These are phyloP conservation scores for Mrakiaceae sp. DNA, from an alignment of 1,284 basidiomycete genomes.

Conservation along the genomic window DNA sequence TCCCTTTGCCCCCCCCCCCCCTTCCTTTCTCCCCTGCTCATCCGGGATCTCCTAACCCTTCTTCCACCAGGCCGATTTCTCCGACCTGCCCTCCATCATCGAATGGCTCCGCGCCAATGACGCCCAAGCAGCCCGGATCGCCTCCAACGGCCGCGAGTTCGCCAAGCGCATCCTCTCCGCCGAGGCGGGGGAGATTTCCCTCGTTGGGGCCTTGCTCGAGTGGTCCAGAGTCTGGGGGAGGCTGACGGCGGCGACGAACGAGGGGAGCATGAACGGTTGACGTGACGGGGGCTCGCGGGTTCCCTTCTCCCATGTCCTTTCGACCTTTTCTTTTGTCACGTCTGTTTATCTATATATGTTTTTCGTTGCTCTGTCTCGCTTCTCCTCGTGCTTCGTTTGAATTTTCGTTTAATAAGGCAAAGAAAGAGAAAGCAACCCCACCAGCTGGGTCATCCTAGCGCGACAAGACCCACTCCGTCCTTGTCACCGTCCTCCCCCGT, in stretches of 20 bases:
- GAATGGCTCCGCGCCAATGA: conserved; percentile 12
- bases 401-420: too few relatives aligned
- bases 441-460: too few relatives aligned
- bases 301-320: neutral
- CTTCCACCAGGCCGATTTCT: conserved; percentile 7
- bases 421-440: too few relatives aligned
- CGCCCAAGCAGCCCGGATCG: conserved; percentile 10
- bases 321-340: neutral
- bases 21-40: neutral
- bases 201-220: conserved; percentile 8
- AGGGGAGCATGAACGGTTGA: too few relatives aligned
- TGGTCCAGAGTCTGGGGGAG: conserved; percentile 5
- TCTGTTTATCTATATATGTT: too few relatives aligned
- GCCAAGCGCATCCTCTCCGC: conserved; percentile 1
- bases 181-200: neutral
- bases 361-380: too few relatives aligned
- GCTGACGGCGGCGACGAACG: too few relatives aligned
- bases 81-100: conserved; percentile 13
- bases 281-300: neutral
- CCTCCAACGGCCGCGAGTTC: conserved; percentile 6
- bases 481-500: too few relatives aligned
- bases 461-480: too few relatives aligned
- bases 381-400: too few relatives aligned
- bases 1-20: neutral
- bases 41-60: neutral